These are phyloP conservation scores for Microcera coccophila DNA, from an alignment of 2,329 filamentous ascomycete genomes.

Conservation along the genomic window DNA sequence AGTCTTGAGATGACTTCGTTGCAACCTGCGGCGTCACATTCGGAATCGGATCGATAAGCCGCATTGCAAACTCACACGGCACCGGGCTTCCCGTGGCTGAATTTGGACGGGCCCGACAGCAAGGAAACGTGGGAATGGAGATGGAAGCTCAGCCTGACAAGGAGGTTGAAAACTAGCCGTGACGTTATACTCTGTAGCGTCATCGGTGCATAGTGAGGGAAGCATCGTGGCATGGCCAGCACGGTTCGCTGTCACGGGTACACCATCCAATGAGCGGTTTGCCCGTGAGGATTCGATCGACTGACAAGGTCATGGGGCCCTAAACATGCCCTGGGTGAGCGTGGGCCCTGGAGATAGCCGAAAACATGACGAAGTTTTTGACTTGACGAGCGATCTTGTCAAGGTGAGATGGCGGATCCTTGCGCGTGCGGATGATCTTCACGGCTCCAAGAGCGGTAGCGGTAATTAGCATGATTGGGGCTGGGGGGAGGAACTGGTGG, in stretches of 20 bases:
- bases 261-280: neutral
- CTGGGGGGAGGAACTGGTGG: too few relatives aligned
- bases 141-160: neutral
- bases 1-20: neutral
- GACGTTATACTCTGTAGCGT: neutral
- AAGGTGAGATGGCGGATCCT: too few relatives aligned
- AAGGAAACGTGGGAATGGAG: neutral
- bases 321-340: neutral
- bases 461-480: neutral
- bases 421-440: too few relatives aligned
- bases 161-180: neutral
- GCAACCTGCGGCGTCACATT: neutral
- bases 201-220: neutral
- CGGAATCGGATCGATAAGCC: neutral
- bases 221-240: too few relatives aligned
- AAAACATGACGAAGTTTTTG: too few relatives aligned
- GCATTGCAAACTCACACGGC: neutral
- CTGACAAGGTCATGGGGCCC: neutral
- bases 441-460: too few relatives aligned
- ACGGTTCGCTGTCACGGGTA: too few relatives aligned
- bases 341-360: neutral
- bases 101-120: neutral
- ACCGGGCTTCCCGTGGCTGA: neutral
- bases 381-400: neutral
- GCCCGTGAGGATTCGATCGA: neutral